These are phyloP conservation scores for Annulohypoxylon moriforme DNA, from an alignment of 495 filamentous ascomycete species.

Conservation along the genomic window DNA sequence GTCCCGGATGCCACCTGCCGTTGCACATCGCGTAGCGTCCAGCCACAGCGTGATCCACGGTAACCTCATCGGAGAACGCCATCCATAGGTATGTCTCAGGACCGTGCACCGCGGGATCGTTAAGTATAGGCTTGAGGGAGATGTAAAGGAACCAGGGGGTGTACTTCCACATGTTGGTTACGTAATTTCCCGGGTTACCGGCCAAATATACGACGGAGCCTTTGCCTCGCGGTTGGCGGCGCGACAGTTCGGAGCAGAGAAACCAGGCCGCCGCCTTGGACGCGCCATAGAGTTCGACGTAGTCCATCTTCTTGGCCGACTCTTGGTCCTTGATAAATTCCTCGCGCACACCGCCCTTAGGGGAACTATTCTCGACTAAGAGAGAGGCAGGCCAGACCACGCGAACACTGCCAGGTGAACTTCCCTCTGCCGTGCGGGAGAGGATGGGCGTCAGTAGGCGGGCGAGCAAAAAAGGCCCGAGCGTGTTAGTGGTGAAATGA, in stretches of 20 bases:
- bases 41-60: neutral
- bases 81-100: constrained; percentile 2
- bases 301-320: neutral
- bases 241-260: neutral
- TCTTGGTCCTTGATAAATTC: neutral
- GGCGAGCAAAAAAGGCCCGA: neutral
- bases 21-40: constrained; percentile 3
- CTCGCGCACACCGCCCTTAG: neutral
- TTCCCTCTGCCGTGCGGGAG: neutral
- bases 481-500: neutral
- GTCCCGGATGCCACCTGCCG: constrained; percentile 1
- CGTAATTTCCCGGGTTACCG: neutral
- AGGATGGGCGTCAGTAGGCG: neutral
- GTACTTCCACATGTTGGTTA: neutral
- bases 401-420: neutral
- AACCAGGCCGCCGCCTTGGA: neutral
- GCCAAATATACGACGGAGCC: neutral
- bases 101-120: neutral
- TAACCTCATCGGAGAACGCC: neutral
- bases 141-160: neutral
- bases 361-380: neutral
- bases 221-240: neutral
- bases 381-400: neutral
- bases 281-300: neutral
- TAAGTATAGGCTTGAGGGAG: neutral